These are phyloP conservation scores for Leersia perrieri DNA, from an alignment of 176 grass and related monocot species.

Conservation along the genomic window DNA sequence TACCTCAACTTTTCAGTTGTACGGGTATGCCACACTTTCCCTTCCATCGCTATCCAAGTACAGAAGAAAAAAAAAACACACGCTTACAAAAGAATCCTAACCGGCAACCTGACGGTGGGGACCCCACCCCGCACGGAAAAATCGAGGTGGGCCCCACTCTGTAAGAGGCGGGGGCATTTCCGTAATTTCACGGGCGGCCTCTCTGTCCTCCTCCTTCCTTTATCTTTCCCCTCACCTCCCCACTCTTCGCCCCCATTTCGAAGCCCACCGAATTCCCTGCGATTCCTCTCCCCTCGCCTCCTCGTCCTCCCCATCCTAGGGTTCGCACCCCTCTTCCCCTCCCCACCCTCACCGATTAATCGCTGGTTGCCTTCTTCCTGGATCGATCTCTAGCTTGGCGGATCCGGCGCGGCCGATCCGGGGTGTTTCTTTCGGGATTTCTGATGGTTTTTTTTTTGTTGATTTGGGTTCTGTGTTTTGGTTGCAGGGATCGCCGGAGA, in stretches of 20 bases:
- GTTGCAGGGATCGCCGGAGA: conserved; percentile 56
- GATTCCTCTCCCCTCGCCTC: conserved; percentile 56
- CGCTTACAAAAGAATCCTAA: not conserved
- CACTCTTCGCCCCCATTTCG: conserved; percentile 41
- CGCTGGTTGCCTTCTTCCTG: not conserved
- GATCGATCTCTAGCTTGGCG: not conserved
- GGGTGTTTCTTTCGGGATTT: not conserved
- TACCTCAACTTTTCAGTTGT: too few species aligned
- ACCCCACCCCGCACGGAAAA: not conserved
- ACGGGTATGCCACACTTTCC: too few species aligned
- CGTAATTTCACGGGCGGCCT: conserved; percentile 12
- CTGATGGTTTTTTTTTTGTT: not conserved
- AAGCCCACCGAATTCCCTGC: conserved; percentile 50
- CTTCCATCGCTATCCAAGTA: too few species aligned
- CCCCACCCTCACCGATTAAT: conserved; percentile 20
- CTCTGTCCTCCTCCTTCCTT: not conserved
- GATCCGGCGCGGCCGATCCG: not conserved
- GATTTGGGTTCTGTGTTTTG: not conserved
- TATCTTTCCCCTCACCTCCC: conserved; percentile 36
- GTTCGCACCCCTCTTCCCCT: conserved; percentile 19
- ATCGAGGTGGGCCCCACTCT: not conserved
- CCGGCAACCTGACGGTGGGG: not conserved
- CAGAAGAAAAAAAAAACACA: too few species aligned
- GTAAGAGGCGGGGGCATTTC: not conserved
- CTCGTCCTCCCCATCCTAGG: conserved; percentile 29